Conservation (phyloP, 1,284 basidiomycete species). For the Bjerkandera adusta region DNA sequence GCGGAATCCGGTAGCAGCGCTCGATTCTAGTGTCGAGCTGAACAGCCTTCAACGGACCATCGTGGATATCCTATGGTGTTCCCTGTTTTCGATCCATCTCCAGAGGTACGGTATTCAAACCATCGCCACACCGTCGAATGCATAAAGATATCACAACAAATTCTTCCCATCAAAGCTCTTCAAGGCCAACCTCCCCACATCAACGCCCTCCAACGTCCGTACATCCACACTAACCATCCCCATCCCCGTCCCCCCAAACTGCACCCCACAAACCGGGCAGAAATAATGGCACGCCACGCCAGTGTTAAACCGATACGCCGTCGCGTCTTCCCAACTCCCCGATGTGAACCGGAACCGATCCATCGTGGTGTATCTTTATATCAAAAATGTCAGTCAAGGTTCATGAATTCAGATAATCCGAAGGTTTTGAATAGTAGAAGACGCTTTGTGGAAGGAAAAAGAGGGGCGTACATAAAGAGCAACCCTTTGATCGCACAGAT, state of each 20-base stretch:
- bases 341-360: not conserved
- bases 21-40: not conserved
- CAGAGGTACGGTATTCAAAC: not conserved
- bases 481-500: not conserved
- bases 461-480: not conserved
- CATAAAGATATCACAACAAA: not conserved
- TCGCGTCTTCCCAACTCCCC: not conserved
- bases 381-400: not conserved
- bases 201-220: conserved; percentile 1
- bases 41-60: not conserved
- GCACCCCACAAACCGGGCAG: conserved; percentile 5
- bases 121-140: not conserved
- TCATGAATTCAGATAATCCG: not conserved
- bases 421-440: not conserved
- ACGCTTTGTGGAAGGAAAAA: not conserved
- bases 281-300: conserved; percentile 2
- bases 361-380: not conserved
- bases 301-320: conserved; percentile 5
- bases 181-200: not conserved
- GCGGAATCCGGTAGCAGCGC: too few species aligned
- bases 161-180: conserved; percentile 7
- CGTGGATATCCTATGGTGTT: not conserved
- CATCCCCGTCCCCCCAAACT: not conserved
- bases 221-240: not conserved
- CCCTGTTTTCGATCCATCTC: not conserved